phyloP scores from a whole-genome alignment of 2,329 filamentous ascomycete species.

The Dactylellina cionopaga region DNA sequence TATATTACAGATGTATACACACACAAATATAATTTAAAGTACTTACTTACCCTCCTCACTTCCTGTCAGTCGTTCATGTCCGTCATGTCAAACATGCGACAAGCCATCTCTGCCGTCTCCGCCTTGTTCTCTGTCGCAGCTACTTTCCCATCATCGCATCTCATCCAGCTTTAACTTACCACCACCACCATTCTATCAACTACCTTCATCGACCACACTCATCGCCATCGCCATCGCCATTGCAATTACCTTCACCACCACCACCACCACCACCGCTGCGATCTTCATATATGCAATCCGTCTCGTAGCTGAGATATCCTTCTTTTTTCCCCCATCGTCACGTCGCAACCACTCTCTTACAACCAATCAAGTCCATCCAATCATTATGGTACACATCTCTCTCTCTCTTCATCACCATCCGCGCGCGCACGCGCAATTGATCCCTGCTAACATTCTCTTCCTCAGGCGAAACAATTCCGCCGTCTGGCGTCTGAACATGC shows the following conservation, averaged over 20 bases:
- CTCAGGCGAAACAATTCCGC: slow-evolving; percentile 50
- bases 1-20: slow-evolving; percentile 26
- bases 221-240: slow-evolving; percentile 4
- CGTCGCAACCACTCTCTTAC: background rate
- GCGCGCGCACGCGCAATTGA: background rate
- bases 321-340: too few relatives aligned
- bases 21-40: slow-evolving; percentile 10
- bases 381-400: slow-evolving; percentile 3
- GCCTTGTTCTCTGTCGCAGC: background rate
- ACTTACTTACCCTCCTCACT: background rate
- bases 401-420: background rate
- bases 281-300: too few relatives aligned
- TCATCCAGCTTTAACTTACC: background rate
- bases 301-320: too few relatives aligned
- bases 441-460: background rate
- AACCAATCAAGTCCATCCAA: too few relatives aligned
- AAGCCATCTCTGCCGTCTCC: background rate
- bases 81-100: slow-evolving; percentile 2
- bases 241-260: background rate
- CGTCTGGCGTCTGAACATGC: slow-evolving; percentile 57
- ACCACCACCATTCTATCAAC: background rate
- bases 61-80: background rate
- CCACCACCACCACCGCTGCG: too few relatives aligned
- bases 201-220: background rate
- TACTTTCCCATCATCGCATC: background rate